These are phyloP conservation scores for Nepenthes mirabilis DNA, from an alignment of 148 eudicot species.

Conservation along the genomic window DNA sequence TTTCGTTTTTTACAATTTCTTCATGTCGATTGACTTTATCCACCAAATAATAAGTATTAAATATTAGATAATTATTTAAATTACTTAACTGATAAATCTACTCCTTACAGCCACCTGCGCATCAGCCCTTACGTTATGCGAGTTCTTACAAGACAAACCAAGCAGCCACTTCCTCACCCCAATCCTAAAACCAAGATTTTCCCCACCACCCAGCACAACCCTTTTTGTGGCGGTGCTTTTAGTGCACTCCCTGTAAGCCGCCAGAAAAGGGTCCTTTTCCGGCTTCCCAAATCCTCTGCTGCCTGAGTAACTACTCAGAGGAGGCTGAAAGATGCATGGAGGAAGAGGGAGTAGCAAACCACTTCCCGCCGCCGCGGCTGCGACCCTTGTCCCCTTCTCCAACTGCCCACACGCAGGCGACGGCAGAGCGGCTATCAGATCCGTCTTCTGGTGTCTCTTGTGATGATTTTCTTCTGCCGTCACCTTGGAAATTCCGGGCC, in stretches of 20 bases:
- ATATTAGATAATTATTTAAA: too few species aligned
- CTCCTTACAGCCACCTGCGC: background rate
- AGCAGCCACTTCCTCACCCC: conserved; percentile 1
- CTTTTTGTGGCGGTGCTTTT: background rate
- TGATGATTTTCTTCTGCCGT: background rate
- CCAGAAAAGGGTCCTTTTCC: conserved; percentile 4
- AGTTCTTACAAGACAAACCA: conserved; percentile 4
- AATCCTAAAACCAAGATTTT: background rate
- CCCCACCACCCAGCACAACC: background rate
- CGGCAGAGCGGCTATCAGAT: background rate
- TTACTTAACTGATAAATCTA: too few species aligned
- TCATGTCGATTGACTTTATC: too few species aligned
- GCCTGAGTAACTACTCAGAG: too few species aligned
- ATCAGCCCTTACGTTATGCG: conserved; percentile 1
- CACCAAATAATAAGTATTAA: too few species aligned
- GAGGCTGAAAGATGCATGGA: too few species aligned
- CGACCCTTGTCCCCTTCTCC: background rate
- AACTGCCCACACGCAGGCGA: background rate
- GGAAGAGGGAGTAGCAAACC: too few species aligned
- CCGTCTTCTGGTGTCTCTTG: background rate
- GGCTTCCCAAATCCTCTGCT: too few species aligned
- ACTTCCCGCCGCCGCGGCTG: background rate
- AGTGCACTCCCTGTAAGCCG: conserved; percentile 3
- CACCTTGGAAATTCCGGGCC: conserved; percentile 6
- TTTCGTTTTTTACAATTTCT: too few species aligned